These are phyloP conservation scores for Yamadazyma buinensis DNA, from an alignment of 1,139 yeast species.

Conservation along the genomic window DNA sequence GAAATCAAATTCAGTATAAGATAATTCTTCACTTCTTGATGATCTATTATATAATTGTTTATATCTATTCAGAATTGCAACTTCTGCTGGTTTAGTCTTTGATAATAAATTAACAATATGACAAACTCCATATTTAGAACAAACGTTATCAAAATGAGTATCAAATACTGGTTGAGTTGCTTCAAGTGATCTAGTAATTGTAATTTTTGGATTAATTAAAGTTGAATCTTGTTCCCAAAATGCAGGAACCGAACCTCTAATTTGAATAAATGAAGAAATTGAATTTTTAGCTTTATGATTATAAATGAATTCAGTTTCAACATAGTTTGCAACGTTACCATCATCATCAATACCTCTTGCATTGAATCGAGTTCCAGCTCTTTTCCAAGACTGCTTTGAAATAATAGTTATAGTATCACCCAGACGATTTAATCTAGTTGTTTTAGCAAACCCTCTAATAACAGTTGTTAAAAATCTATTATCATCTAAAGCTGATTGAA, in stretches of 20 bases:
- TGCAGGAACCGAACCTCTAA: slow-evolving; percentile 92
- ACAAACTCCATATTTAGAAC: slow-evolving; percentile 77
- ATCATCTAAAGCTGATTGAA: slow-evolving; percentile 59
- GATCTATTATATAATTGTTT: slow-evolving; percentile 49
- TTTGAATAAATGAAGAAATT: slow-evolving; percentile 75
- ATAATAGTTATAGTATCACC: slow-evolving; percentile 71
- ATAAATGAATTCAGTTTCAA: slow-evolving; percentile 85
- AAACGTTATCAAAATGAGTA: slow-evolving; percentile 67
- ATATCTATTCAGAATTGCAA: slow-evolving; percentile 68
- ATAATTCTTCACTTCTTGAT: slow-evolving; percentile 44
- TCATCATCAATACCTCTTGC: slow-evolving; percentile 96
- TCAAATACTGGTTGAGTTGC: slow-evolving; percentile 92
- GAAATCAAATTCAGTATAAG: slow-evolving; percentile 83
- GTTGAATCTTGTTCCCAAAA: slow-evolving; percentile 98
- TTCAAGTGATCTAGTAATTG: slow-evolving; percentile 80
- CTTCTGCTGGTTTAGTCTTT: slow-evolving; percentile 68
- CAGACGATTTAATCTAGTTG: slow-evolving; percentile 52
- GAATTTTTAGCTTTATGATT: slow-evolving; percentile 40
- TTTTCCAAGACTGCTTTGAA: slow-evolving; percentile 89
- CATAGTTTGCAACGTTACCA: slow-evolving; percentile 93
- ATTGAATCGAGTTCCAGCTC: slow-evolving; percentile 94
- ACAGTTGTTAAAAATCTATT: slow-evolving; percentile 85
- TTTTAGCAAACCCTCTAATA: slow-evolving; percentile 91
- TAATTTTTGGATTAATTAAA: slow-evolving; percentile 77
- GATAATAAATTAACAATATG: slow-evolving; percentile 84